Percentiles rank a stretch among this genome's conserved stretches.
phyloP scores from a whole-genome alignment of 176 grass and related monocot species.

The Neostapfia colusana region DNA sequence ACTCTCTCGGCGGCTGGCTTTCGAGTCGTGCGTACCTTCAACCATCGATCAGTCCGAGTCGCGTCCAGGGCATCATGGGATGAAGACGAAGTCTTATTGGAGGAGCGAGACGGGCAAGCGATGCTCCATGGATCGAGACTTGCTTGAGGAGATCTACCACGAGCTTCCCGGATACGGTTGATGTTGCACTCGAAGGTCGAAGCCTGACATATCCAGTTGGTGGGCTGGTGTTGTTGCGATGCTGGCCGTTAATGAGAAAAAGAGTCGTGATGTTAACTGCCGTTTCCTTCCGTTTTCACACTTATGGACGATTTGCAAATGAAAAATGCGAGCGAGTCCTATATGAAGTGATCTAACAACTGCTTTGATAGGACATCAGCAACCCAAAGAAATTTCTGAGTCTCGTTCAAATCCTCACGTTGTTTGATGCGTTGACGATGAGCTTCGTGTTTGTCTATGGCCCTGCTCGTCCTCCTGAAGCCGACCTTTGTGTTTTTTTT shows the following conservation, averaged over 20 bases:
- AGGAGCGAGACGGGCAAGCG: background rate
- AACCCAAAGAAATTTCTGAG: background rate
- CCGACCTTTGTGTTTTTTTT: too few relatives aligned
- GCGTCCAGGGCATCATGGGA: background rate
- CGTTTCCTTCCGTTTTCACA: background rate
- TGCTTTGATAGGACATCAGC: background rate
- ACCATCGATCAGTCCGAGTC: background rate
- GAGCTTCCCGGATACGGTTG: background rate
- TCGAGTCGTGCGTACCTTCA: background rate
- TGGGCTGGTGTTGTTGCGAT: background rate
- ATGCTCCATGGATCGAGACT: background rate
- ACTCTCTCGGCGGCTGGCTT: constrained; percentile 4
- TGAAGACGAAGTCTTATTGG: background rate
- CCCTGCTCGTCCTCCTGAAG: too few relatives aligned
- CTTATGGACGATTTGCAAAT: background rate
- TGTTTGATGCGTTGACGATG: too few relatives aligned
- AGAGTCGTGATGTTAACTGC: background rate
- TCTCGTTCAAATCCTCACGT: too few relatives aligned
- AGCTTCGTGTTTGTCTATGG: too few relatives aligned
- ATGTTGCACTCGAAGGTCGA: background rate
- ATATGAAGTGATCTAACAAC: too few relatives aligned
- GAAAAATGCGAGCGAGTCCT: background rate
- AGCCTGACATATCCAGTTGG: background rate
- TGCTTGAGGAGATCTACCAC: background rate
- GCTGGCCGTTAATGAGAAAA: background rate